Conservation (phyloP, 2,329 filamentous ascomycete species). For the Cercospora nicotianae region DNA sequence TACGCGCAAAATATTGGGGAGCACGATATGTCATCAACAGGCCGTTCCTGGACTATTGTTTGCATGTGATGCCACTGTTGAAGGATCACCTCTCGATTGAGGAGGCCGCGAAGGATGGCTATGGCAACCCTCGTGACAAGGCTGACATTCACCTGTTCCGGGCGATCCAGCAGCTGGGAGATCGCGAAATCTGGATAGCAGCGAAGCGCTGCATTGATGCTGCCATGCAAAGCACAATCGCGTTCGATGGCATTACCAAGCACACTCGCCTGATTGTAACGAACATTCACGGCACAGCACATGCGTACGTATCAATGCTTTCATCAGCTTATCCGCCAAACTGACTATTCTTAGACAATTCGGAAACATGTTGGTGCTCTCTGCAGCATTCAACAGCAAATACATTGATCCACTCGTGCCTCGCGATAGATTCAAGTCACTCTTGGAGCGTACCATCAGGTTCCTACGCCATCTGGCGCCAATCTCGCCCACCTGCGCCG, state of each 20-base stretch:
- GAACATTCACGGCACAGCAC: slow-evolving; percentile 93
- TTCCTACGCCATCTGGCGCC: slow-evolving; percentile 71
- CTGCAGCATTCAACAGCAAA: slow-evolving; percentile 68
- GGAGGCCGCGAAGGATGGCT: slow-evolving; percentile 34
- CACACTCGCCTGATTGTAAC: slow-evolving; percentile 74
- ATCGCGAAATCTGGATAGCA: slow-evolving; percentile 34
- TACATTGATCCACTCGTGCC: slow-evolving; percentile 60
- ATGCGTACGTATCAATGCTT: slow-evolving; percentile 69
- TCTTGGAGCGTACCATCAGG: slow-evolving; percentile 71
- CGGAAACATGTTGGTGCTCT: slow-evolving; percentile 89
- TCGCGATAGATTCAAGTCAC: slow-evolving; percentile 54
- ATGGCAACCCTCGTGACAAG: slow-evolving; percentile 35
- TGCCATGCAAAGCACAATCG: slow-evolving; percentile 79
- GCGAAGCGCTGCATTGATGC: slow-evolving; percentile 63
- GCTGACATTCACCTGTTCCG: slow-evolving; percentile 40
- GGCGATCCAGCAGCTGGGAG: slow-evolving; percentile 36
- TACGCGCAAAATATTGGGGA: slow-evolving; percentile 94
- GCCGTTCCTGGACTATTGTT: slow-evolving; percentile 66
- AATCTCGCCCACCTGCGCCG: slow-evolving; percentile 71
- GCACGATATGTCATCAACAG: slow-evolving; percentile 86
- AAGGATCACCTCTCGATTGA: slow-evolving; percentile 25
- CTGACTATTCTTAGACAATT: slow-evolving; percentile 70
- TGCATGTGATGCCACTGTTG: slow-evolving; percentile 50
- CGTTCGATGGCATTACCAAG: slow-evolving; percentile 66
- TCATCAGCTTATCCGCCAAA: background rate